phyloP scores from a whole-genome alignment of 306 rosid species.

The Cucumis melo region DNA sequence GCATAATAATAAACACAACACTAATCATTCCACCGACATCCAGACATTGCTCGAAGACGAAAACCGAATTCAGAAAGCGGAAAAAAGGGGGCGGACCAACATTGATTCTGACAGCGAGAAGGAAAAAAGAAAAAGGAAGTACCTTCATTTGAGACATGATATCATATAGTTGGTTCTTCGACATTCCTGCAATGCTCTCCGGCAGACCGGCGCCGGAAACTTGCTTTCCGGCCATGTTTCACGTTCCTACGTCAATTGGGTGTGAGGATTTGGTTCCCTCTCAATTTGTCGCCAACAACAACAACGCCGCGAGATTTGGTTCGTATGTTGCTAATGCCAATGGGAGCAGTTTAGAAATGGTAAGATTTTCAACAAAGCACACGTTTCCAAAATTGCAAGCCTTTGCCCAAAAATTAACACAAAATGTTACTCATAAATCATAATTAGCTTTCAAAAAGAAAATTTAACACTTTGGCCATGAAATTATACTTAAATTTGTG shows the following conservation, averaged over 20 bases:
- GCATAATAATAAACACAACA: neutral
- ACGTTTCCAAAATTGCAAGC: neutral
- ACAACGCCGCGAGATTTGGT: neutral
- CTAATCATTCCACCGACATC: neutral
- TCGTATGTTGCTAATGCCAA: neutral
- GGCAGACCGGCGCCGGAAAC: conserved; percentile 49
- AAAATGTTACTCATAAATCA: too few species aligned
- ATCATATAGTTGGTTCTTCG: conserved; percentile 78
- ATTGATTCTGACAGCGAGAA: neutral
- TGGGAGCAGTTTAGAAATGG: neutral
- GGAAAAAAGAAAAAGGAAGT: neutral
- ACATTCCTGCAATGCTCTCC: conserved; percentile 79
- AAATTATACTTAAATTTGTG: too few species aligned
- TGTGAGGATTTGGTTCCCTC: neutral
- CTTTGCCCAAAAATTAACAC: neutral
- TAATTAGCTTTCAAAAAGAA: too few species aligned
- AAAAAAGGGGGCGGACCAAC: neutral
- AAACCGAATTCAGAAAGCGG: neutral
- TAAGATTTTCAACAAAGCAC: neutral
- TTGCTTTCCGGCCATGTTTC: conserved; percentile 75
- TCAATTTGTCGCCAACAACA: neutral
- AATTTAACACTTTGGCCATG: too few species aligned
- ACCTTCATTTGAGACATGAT: conserved; percentile 99
- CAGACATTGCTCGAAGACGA: neutral
- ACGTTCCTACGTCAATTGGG: neutral